These are phyloP conservation scores for Kwoniella botswanensis DNA, from an alignment of 768 basidiomycete genomes.

Conservation along the genomic window DNA sequence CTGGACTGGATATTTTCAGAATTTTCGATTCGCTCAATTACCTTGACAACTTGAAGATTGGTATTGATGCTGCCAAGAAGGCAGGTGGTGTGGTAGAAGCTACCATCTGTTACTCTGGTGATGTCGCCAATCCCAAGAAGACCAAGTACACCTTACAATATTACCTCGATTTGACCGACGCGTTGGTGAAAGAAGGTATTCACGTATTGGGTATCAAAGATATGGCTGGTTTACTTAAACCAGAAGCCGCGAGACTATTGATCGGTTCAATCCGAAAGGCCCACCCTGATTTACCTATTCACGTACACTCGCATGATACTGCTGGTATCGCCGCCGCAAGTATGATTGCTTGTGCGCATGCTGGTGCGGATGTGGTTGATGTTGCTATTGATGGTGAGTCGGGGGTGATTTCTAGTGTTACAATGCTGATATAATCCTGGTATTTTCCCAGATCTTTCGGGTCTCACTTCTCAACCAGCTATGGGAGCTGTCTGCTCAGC, in stretches of 20 bases:
- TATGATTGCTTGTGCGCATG: slow-evolving; percentile 92
- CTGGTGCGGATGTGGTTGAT: slow-evolving; percentile 98
- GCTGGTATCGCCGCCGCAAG: slow-evolving; percentile 97
- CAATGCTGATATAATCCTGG: slow-evolving; percentile 18
- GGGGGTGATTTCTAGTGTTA: too few relatives aligned
- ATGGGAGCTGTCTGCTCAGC: slow-evolving; percentile 98
- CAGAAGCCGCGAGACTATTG: slow-evolving; percentile 86
- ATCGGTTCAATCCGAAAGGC: slow-evolving; percentile 93
- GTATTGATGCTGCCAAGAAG: slow-evolving; percentile 99
- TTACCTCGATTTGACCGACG: slow-evolving; percentile 92
- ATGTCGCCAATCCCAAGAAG: slow-evolving; percentile 91
- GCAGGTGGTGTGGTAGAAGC: slow-evolving; percentile 98
- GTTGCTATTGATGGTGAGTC: slow-evolving; percentile 95
- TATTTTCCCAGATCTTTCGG: slow-evolving; percentile 80
- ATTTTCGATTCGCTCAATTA: slow-evolving; percentile 99
- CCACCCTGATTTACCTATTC: slow-evolving; percentile 96
- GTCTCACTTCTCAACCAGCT: slow-evolving; percentile 95
- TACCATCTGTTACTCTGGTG: slow-evolving; percentile 97
- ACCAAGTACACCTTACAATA: slow-evolving; percentile 97
- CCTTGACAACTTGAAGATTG: slow-evolving; percentile 96
- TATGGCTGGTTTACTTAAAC: slow-evolving; percentile 97
- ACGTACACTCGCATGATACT: slow-evolving; percentile 99
- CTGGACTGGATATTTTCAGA: slow-evolving; percentile 98
- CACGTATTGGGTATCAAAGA: slow-evolving; percentile 98
- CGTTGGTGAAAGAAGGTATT: slow-evolving; percentile 91